These are phyloP conservation scores for Globisporangium yorkense DNA, from an alignment of 352 stramenopile genomes.

Conservation along the genomic window DNA sequence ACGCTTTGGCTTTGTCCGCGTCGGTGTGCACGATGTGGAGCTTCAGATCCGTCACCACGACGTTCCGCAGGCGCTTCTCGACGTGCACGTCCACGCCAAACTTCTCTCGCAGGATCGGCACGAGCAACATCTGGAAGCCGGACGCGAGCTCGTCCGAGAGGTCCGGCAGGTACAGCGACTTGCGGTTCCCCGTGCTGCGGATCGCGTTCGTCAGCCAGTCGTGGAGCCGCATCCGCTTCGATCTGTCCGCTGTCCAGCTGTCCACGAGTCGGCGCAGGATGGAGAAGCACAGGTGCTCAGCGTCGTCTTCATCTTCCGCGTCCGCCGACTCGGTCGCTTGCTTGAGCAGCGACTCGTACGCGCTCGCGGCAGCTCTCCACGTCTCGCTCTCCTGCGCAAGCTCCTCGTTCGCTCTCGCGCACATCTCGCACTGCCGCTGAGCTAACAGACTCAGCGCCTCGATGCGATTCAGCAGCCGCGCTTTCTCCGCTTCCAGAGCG, in stretches of 20 bases:
- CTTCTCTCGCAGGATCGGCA: slow-evolving; percentile 48
- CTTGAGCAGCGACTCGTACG: slow-evolving; percentile 38
- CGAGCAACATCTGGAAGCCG: slow-evolving; percentile 53
- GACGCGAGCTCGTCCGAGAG: slow-evolving; percentile 57
- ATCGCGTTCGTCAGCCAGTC: slow-evolving; percentile 74
- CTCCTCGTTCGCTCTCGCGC: slow-evolving; percentile 20
- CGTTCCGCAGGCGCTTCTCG: slow-evolving; percentile 48
- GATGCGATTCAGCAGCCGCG: slow-evolving; percentile 30
- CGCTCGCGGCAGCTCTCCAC: slow-evolving; percentile 35
- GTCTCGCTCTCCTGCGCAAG: slow-evolving; percentile 25
- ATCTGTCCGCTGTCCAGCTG: slow-evolving; percentile 63
- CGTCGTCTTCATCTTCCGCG: slow-evolving; percentile 34
- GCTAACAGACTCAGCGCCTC: slow-evolving; percentile 26
- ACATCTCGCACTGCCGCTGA: slow-evolving; percentile 22
- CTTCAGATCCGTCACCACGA: slow-evolving; percentile 59
- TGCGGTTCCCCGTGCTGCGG: slow-evolving; percentile 39
- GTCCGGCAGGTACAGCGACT: slow-evolving; percentile 50
- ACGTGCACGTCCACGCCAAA: slow-evolving; percentile 56
- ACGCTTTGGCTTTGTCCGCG: slow-evolving; percentile 22
- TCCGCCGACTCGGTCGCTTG: slow-evolving; percentile 14
- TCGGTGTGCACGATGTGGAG: slow-evolving; percentile 29
- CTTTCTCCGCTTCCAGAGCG: slow-evolving; percentile 33
- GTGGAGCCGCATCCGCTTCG: slow-evolving; percentile 63
- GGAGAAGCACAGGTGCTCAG: slow-evolving; percentile 53
- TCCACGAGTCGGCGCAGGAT: slow-evolving; percentile 51